phyloP scores from a whole-genome alignment of 2,329 filamentous ascomycete genomes.

The Fusarium tjaetaba region DNA sequence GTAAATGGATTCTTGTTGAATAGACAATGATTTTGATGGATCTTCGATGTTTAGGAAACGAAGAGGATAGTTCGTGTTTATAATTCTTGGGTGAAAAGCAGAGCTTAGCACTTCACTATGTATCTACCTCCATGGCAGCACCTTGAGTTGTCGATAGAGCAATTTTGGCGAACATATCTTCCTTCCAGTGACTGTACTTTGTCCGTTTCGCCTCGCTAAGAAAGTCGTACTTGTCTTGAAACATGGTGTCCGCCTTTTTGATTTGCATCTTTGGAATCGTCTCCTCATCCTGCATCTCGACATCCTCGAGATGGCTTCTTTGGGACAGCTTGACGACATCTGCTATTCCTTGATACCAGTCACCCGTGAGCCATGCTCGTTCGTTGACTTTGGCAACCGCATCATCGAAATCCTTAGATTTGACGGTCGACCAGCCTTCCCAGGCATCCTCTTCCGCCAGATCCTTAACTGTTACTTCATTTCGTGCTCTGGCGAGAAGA shows the following conservation, averaged over 20 bases:
- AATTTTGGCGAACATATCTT: slow-evolving; percentile 66
- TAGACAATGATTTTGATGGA: slow-evolving; percentile 8
- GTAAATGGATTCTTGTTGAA: slow-evolving; percentile 12
- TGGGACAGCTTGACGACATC: slow-evolving; percentile 58
- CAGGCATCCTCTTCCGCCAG: slow-evolving; percentile 60
- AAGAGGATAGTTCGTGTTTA: slow-evolving; percentile 32
- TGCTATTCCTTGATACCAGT: slow-evolving; percentile 71
- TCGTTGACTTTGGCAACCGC: slow-evolving; percentile 69
- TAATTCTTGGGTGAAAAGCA: slow-evolving; percentile 41
- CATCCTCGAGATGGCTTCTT: slow-evolving; percentile 49
- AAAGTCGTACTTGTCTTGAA: slow-evolving; percentile 79
- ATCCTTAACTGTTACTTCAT: slow-evolving; percentile 51
- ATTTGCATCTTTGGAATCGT: slow-evolving; percentile 51
- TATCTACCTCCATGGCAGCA: slow-evolving; percentile 51
- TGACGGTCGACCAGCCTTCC: slow-evolving; percentile 63
- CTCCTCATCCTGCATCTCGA: slow-evolving; percentile 50
- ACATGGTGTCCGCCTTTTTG: slow-evolving; percentile 73
- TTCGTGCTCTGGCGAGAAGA: slow-evolving; percentile 54
- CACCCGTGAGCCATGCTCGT: slow-evolving; percentile 65
- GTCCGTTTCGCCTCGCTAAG: slow-evolving; percentile 70
- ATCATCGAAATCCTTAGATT: slow-evolving; percentile 66
- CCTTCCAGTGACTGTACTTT: slow-evolving; percentile 74
- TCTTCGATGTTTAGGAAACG: slow-evolving; percentile 20
- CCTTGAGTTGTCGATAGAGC: slow-evolving; percentile 51
- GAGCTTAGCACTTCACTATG: slow-evolving; percentile 38